phyloP scores from a whole-genome alignment of 495 filamentous ascomycete species.

The Jackrogersella minutella region DNA sequence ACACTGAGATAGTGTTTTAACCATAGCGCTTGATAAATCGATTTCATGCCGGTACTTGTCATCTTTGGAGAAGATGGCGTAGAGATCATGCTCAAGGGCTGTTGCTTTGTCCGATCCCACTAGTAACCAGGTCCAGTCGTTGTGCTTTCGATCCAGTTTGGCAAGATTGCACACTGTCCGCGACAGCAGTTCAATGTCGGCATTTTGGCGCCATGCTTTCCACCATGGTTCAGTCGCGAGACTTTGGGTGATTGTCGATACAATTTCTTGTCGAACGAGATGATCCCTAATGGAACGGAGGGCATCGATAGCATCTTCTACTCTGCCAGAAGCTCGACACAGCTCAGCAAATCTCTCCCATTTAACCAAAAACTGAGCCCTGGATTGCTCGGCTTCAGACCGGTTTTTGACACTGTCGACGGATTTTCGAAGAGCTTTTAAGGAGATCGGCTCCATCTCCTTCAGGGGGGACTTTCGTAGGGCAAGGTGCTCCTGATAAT shows the following conservation, averaged over 20 bases:
- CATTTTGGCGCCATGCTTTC: conserved; percentile 48
- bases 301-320: conserved; percentile 53
- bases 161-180: conserved; percentile 56
- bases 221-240: conserved; percentile 47
- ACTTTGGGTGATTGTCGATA: conserved; percentile 47
- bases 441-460: conserved; percentile 46
- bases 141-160: conserved; percentile 54
- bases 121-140: conserved; percentile 56
- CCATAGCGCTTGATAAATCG: conserved; percentile 48
- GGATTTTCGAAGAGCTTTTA: conserved; percentile 59
- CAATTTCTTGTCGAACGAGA: conserved; percentile 55
- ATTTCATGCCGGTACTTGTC: conserved; percentile 35
- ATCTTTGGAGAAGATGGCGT: conserved; percentile 49
- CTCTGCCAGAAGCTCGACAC: conserved; percentile 46
- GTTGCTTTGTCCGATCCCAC: conserved; percentile 56
- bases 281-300: conserved; percentile 55
- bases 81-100: conserved; percentile 58
- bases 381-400: conserved; percentile 53
- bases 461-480: conserved; percentile 49
- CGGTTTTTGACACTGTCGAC: conserved; percentile 58
- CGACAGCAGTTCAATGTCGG: conserved; percentile 53
- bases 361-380: conserved; percentile 55
- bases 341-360: conserved; percentile 61
- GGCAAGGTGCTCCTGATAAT: conserved; percentile 67
- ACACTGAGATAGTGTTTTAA: conserved; percentile 51